Conservation (phyloP, 2,329 filamentous ascomycete genomes). For the Zasmidium cellare region DNA sequence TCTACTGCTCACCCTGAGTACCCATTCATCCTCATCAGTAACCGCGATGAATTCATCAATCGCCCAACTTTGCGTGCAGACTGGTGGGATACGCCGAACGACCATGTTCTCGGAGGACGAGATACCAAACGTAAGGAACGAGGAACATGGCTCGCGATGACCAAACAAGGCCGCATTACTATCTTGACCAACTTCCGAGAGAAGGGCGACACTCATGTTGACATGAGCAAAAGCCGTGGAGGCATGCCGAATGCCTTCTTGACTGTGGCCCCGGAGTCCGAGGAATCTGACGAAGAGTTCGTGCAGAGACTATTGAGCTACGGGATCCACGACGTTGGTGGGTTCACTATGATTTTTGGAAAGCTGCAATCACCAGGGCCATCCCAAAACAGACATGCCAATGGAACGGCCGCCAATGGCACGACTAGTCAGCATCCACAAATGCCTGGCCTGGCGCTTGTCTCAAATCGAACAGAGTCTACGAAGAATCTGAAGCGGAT, state of each 20-base stretch:
- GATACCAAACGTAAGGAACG: constrained; percentile 61
- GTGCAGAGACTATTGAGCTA: constrained; percentile 56
- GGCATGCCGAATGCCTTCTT: constrained; percentile 62
- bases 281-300: constrained; percentile 51
- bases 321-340: constrained; percentile 58
- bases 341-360: constrained; percentile 64
- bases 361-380: constrained; percentile 37
- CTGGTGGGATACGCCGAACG: constrained; percentile 60
- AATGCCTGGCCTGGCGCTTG: constrained; percentile 50
- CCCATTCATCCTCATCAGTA: constrained; percentile 52
- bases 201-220: constrained; percentile 39
- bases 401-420: background rate
- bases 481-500: constrained; percentile 55
- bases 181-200: constrained; percentile 67
- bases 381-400: background rate
- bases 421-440: background rate
- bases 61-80: constrained; percentile 59
- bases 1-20: constrained; percentile 51
- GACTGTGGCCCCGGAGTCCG: constrained; percentile 41
- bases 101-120: constrained; percentile 60
- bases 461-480: constrained; percentile 62
- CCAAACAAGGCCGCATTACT: constrained; percentile 60
- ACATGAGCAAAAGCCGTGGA: constrained; percentile 55
- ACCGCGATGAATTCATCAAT: constrained; percentile 60
- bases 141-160: constrained; percentile 66